These are phyloP conservation scores for Phytophthora melonis DNA, from an alignment of 352 stramenopile genomes.

Conservation along the genomic window DNA sequence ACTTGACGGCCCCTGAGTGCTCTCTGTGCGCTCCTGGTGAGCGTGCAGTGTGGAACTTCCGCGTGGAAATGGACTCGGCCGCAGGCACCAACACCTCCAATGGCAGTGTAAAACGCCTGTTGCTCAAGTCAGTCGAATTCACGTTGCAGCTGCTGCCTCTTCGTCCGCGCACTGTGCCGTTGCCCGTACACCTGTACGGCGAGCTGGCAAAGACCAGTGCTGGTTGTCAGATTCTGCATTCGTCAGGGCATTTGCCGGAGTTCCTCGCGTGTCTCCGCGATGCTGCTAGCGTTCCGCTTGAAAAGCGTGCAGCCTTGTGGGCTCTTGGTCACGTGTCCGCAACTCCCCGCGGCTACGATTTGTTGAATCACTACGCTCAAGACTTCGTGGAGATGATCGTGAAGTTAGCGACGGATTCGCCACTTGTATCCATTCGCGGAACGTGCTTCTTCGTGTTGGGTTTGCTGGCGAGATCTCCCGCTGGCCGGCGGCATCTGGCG, in stretches of 20 bases:
- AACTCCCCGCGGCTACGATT: constrained; percentile 80
- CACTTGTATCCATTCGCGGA: constrained; percentile 84
- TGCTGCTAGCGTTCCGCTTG: constrained; percentile 80
- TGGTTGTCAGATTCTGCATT: constrained; percentile 83
- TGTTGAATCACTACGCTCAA: constrained; percentile 83
- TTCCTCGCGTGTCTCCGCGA: constrained; percentile 87
- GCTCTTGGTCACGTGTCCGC: constrained; percentile 85
- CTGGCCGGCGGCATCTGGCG: constrained; percentile 69
- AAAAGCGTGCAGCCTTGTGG: constrained; percentile 89
- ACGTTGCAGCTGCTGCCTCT: constrained; percentile 86
- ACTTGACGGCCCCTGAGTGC: constrained; percentile 70
- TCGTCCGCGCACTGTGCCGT: constrained; percentile 77
- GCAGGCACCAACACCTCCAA: constrained; percentile 55
- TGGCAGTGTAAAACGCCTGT: constrained; percentile 70
- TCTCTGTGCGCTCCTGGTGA: constrained; percentile 84
- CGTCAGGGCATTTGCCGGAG: constrained; percentile 84
- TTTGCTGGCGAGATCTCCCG: constrained; percentile 71
- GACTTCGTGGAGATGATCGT: constrained; percentile 89
- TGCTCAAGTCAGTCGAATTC: constrained; percentile 92
- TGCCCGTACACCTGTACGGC: constrained; percentile 87
- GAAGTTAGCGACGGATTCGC: constrained; percentile 86
- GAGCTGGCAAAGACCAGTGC: constrained; percentile 87
- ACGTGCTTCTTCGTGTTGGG: constrained; percentile 91
- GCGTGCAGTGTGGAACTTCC: constrained; percentile 90
- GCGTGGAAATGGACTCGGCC: constrained; percentile 83